Evolutionary conservation across 2,329 filamentous ascomycete genomes (phyloP), one percentile per base, ranked within the genome.

Genomic region (Talaromyces sp.): DNA sequence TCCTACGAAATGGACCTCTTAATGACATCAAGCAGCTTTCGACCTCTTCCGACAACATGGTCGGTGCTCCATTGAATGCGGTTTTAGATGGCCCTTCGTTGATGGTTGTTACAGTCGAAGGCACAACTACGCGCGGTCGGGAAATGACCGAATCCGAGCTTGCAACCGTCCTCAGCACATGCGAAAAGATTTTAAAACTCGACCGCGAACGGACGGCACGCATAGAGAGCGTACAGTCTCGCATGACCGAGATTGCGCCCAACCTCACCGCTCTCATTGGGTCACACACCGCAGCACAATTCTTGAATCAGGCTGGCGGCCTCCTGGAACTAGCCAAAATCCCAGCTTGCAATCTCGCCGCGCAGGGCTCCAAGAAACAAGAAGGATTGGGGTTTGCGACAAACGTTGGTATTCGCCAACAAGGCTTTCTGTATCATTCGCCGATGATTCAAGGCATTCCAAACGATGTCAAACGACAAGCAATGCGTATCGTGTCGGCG

Each of bases 51-150:
- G 84, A 96, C 63, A 97, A 98, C 70, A 81, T 89, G 10, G 81
- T 96, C 6, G 87, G 88, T 17, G 82, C 85, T 59, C 86, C 90
- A 0, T 82, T 99, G 43, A 89, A 89, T 70, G 86, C 87, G 1
- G 88, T 98, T 0, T 81, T 99, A 14, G 91, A 96, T 71, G 91
- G 91, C 0, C 91, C 95, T 1, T 90, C 91, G 0, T 80, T 98
- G 69, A 97, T 99, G 93, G 91, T 96, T 63, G 93, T 99, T 56
- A 93, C 91, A 0, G 89, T 98, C 11, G 95, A 98, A 78, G 93
- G 92, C 31, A 96, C 93, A 5, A 95, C 90, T 2, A 95, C 92
- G 13, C 88, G 90, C 67, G 93, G 93, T 4, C 86, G 86, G 32
- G 85, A 91, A 55, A 86, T 99, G 76, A 84, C 84, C 3, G 81